Base-by-base conservation (phyloP, 257 asterid species). In the Craterostigma plantagineum region DNA sequence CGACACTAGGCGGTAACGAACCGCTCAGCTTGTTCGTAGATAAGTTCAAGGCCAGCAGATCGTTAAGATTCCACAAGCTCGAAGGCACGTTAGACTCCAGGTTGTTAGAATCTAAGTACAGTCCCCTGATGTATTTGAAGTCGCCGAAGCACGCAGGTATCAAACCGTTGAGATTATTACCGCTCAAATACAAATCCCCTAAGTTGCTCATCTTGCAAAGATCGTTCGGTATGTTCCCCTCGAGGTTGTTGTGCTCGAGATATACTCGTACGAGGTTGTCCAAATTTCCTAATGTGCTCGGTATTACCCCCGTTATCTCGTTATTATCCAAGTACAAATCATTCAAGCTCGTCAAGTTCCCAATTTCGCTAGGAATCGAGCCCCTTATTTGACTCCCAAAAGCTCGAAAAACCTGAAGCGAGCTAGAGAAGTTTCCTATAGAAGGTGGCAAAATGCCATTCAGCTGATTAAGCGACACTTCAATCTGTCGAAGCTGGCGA, bases 131-230 rank as follows among this genome's bases (percentile, higher is more conserved):
- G 35, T 66, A 53, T n/a, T 61, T 58, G 16, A 73, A 34, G n/a
- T 58, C 65, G 27, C 81, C 84, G 33, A 77, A 51, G 60, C 84
- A 77, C n/a, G 52, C 53, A 16, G 85, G 85, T 39, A 78, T 68
- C 0, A 65, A 16, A 9, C 92, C 92, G n/a, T 38, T 11, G 15
- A 78, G 50, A 48, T 5, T 46, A 40, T 78, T 74, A 18, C 61
- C 16, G 44, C 59, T 59, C 41, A 63, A 18, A 38, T 61, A 59
- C 18, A 77, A 35, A 41, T 54, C 67, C 18, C 78, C 84, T 27
- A 78, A 64, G 18, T 44, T 55, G 16, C 33, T 16, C n/a, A 71
- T 18, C 14, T 58, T 45, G 54, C 85, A 77, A 53, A 77, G 58
- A 10, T 56, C 56, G 8, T 13, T 13, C 1, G 79, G 82, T 45